phyloP scores from a whole-genome alignment of 805 yeast genomes.

The Ogataea nakhonphanomensis region DNA sequence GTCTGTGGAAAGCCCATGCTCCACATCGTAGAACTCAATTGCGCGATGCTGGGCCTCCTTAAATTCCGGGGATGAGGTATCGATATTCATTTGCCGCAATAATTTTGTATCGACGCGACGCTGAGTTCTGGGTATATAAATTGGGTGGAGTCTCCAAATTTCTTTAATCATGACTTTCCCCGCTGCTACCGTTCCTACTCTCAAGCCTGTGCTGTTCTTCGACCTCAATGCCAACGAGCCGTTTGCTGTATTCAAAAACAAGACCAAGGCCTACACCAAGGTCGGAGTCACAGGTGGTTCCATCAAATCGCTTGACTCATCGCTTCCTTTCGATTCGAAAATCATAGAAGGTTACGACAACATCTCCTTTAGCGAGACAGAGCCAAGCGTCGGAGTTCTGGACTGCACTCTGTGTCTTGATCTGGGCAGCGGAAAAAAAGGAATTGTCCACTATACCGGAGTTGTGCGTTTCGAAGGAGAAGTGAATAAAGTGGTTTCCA shows the following conservation, averaged over 20 bases:
- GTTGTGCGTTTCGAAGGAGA: conserved; percentile 39
- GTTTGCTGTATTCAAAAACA: conserved; percentile 26
- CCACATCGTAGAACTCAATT: conserved; percentile 47
- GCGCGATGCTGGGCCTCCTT: conserved; percentile 42
- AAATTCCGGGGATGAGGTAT: conserved; percentile 14
- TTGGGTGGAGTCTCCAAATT: background rate
- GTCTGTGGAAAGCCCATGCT: conserved; percentile 37
- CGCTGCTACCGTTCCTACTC: conserved; percentile 20
- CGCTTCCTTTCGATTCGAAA: conserved; percentile 38
- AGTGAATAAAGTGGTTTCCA: conserved; percentile 36
- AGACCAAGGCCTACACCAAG: conserved; percentile 25
- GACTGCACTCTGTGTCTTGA: conserved; percentile 48
- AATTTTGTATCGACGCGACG: too few species aligned
- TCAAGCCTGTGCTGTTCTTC: conserved; percentile 38
- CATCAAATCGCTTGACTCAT: conserved; percentile 35
- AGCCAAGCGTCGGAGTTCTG: conserved; percentile 32
- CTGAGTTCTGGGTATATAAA: background rate
- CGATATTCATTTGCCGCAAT: conserved; percentile 5
- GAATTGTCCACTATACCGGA: conserved; percentile 47
- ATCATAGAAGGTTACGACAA: conserved; percentile 47
- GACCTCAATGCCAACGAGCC: conserved; percentile 37
- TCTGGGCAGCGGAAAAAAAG: conserved; percentile 33
- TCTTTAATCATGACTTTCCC: conserved; percentile 12
- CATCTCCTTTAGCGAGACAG: conserved; percentile 34
- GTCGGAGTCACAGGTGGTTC: conserved; percentile 36